phyloP scores from a whole-genome alignment of 164 flowering plant genomes.

The Chloranthus sessilifolius region DNA sequence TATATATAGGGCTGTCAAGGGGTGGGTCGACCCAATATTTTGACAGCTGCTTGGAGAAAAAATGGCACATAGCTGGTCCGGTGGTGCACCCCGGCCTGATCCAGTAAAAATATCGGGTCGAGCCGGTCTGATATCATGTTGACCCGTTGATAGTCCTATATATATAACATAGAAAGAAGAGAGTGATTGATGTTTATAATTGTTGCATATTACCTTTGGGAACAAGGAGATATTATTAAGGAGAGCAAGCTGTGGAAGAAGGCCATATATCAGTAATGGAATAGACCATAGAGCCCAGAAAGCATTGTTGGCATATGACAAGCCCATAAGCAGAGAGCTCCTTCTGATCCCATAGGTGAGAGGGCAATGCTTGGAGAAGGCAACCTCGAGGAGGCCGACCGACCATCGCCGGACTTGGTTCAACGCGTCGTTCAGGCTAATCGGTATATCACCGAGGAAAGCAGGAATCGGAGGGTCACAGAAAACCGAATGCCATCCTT shows the following conservation, averaged over 20 bases:
- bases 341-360: conserved; percentile 32
- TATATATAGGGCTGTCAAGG: too few relatives aligned
- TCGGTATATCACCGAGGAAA: conserved; percentile 59
- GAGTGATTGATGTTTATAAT: too few relatives aligned
- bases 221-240: conserved; percentile 39
- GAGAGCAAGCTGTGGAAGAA: conserved; percentile 62
- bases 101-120: too few relatives aligned
- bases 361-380: conserved; percentile 43
- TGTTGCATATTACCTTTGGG: conserved; percentile 83
- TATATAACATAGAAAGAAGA: not conserved
- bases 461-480: conserved; percentile 63
- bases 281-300: conserved; percentile 41
- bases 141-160: not conserved
- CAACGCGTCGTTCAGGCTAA: conserved; percentile 36
- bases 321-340: conserved; percentile 25
- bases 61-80: too few relatives aligned
- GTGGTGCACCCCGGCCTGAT: too few relatives aligned
- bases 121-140: too few relatives aligned
- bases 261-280: conserved; percentile 44
- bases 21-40: too few relatives aligned
- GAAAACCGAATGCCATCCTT: conserved; percentile 69
- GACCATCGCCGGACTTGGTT: conserved; percentile 63
- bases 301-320: conserved; percentile 19
- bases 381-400: conserved; percentile 48
- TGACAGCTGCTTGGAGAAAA: too few relatives aligned